Percentiles rank a stretch among this genome's conserved stretches.
These are phyloP conservation scores for Paraconiothyrium sp. DNA, from an alignment of 2,329 filamentous ascomycete genomes.

Conservation along the genomic window DNA sequence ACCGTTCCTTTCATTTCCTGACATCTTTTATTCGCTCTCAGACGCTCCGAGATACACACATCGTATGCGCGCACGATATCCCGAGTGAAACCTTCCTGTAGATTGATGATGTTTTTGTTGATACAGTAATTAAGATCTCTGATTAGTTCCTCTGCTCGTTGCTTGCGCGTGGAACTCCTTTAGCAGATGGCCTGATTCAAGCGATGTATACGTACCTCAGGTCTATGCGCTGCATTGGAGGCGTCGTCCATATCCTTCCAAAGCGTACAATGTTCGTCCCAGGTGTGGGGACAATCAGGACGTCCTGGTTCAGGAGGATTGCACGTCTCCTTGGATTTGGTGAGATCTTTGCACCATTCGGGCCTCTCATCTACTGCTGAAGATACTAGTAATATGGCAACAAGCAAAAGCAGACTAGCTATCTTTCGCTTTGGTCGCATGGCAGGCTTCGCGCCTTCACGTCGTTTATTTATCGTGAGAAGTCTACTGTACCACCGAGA, in stretches of 20 bases:
- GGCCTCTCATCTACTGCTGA: neutral
- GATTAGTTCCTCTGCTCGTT: no score
- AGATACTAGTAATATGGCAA: neutral
- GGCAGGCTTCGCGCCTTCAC: no score
- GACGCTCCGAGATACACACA: neutral
- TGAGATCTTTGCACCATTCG: neutral
- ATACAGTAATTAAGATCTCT: no score
- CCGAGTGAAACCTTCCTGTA: neutral
- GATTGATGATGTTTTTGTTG: no score
- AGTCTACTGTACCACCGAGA: no score
- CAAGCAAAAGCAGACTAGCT: neutral
- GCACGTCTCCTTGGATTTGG: neutral
- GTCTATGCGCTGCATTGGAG: neutral
- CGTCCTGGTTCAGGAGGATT: neutral
- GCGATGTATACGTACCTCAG: neutral
- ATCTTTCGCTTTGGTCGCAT: neutral
- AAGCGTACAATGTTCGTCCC: neutral
- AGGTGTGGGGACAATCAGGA: neutral
- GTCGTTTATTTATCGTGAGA: no score
- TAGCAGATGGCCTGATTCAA: neutral
- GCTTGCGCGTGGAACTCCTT: no score
- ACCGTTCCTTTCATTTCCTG: constrained; percentile 1
- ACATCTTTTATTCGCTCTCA: neutral
- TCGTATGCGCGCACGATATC: neutral
- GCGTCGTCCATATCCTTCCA: neutral